Evolutionary conservation across 495 filamentous ascomycete genomes (phyloP), one percentile per base, ranked within the genome.

Genomic region (Xylaria grammica): DNA sequence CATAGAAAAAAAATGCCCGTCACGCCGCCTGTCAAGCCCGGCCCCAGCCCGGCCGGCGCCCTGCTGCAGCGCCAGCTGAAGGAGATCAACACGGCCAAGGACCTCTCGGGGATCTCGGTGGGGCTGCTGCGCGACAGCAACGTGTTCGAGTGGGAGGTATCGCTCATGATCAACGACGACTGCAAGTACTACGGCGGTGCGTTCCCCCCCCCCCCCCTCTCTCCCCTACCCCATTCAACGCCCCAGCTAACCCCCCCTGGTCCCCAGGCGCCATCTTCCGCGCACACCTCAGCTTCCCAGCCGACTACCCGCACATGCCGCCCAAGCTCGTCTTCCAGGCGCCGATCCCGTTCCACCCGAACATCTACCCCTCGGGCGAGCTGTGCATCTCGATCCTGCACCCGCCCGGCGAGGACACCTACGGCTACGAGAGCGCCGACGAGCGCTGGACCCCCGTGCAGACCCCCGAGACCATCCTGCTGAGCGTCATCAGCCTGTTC

Each of bases 101-200:
- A 96, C 77, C 89, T 97, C 32, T 92, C 93, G 0, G 95, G 93
- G 40, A 97, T 99, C 70, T 96, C 92, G 66, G 95, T 90, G 73
- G 95, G 95, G 1, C 81, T 99, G 32, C 87, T 95, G 26, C 87
- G 88, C 65, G 82, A 90, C 69, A 89, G 82, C 79, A 97, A 96
- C 73, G 89, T 98, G n/a, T 97, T 97, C 67, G 90, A 97, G 81
- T 99, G 95, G 95, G 94, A 98, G 75, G 93, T 99, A 17, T 97
- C 97, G 90, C 85, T 99, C 36, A 99, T 99, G 95, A 95, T 99
- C 70, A 91, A 85, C 32, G 95, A 99, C 71, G 95, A 99, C 69
- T 94, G 92, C 77, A 94, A 96, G 77, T 89, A 92, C 72, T 99
- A 98, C 72, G 96, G 94, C 68, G 95, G 79, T 88, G 78, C 17